Conservation (phyloP, 2,329 filamentous ascomycete genomes). For the Rhinocladiella mackenziei region DNA sequence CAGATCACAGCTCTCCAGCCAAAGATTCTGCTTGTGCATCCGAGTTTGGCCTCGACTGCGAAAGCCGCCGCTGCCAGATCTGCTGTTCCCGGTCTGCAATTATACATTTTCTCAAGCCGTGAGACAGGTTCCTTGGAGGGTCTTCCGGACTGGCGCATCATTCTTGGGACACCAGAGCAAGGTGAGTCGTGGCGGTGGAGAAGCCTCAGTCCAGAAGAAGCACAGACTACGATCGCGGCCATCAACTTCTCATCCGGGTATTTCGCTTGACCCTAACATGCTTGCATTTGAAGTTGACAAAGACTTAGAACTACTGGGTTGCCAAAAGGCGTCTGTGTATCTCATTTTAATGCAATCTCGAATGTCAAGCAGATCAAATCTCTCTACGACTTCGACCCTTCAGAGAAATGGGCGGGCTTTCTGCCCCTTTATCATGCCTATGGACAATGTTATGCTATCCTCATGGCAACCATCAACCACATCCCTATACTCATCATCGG, state of each 20-base stretch:
- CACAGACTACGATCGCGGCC: constrained; percentile 42
- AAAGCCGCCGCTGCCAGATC: constrained; percentile 51
- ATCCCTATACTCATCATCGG: constrained; percentile 59
- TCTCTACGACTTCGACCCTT: constrained; percentile 43
- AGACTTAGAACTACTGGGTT: constrained; percentile 34
- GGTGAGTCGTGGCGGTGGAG: constrained; percentile 5
- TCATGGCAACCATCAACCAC: constrained; percentile 60
- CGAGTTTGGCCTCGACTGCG: constrained; percentile 47
- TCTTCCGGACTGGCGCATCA: no score
- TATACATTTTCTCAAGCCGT: constrained; percentile 53
- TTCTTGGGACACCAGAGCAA: constrained; percentile 3
- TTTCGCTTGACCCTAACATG: no score
- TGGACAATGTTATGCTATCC: constrained; percentile 58
- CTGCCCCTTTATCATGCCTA: constrained; percentile 60
- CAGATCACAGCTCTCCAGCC: constrained; percentile 55
- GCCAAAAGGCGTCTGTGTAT: constrained; percentile 35
- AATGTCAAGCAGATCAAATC: constrained; percentile 59
- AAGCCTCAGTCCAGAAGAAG: constrained; percentile 39
- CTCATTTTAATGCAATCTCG: constrained; percentile 51
- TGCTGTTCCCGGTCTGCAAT: constrained; percentile 48
- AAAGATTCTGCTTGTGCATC: constrained; percentile 33
- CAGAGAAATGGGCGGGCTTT: constrained; percentile 51
- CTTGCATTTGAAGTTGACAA: no score
- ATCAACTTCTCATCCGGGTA: constrained; percentile 36
- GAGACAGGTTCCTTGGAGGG: constrained; percentile 17